A percentile compares a stretch with the other conserved stretches of the same genome.
These are phyloP conservation scores for Beauveria scarabaeidicola DNA, from an alignment of 2,329 filamentous ascomycete genomes.

Conservation along the genomic window DNA sequence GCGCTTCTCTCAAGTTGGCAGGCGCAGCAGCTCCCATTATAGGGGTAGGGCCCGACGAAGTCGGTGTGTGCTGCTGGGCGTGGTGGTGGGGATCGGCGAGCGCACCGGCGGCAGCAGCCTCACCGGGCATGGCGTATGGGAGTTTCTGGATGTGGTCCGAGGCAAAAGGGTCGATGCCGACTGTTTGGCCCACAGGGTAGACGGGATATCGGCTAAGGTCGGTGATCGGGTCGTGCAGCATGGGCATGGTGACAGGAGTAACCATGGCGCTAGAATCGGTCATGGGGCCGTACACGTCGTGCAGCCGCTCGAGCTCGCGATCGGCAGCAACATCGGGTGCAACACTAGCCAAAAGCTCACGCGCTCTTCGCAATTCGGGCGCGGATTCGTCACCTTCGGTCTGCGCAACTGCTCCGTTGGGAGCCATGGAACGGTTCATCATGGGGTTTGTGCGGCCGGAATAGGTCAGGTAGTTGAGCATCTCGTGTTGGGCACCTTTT, in stretches of 20 bases:
- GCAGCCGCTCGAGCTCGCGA: constrained; percentile 47
- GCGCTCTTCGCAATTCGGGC: constrained; percentile 45
- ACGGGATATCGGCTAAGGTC: constrained; percentile 58
- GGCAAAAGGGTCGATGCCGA: constrained; percentile 91
- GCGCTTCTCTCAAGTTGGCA: constrained; percentile 31
- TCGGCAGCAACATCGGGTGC: constrained; percentile 44
- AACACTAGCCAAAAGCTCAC: constrained; percentile 47
- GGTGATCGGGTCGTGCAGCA: constrained; percentile 46
- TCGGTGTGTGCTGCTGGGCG: constrained; percentile 17
- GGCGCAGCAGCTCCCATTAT: constrained; percentile 14
- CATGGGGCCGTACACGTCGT: constrained; percentile 45
- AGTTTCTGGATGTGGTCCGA: constrained; percentile 93
- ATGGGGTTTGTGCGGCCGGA: constrained; percentile 31
- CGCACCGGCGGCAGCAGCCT: constrained; percentile 28
- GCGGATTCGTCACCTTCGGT: constrained; percentile 42
- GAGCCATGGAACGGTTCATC: constrained; percentile 24
- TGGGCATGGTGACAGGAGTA: constrained; percentile 33
- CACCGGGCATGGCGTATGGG: constrained; percentile 67
- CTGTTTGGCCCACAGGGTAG: constrained; percentile 82
- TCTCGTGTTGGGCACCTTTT: constrained; percentile 48
- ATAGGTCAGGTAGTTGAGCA: constrained; percentile 45
- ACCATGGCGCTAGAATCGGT: constrained; percentile 41
- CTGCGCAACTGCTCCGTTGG: constrained; percentile 28
- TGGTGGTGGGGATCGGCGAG: constrained; percentile 34
- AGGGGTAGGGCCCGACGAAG: background rate